These are phyloP conservation scores for Gossypium rotundifolium DNA, from an alignment of 345 rosid genomes.

Conservation along the genomic window DNA sequence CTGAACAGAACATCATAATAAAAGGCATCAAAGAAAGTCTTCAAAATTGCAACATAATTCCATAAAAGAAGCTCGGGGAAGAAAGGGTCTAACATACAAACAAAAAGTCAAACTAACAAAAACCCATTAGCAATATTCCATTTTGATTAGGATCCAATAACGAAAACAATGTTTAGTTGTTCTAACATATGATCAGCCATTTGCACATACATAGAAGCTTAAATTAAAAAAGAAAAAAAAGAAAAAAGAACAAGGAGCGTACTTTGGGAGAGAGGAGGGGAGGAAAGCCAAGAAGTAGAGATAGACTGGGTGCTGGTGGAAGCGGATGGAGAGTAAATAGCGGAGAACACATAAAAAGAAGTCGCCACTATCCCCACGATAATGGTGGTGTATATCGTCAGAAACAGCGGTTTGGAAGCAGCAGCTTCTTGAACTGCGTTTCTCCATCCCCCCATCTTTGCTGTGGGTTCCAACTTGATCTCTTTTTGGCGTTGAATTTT, in stretches of 20 bases:
- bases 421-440: conserved; percentile 61
- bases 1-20: not conserved
- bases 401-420: conserved; percentile 68
- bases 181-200: conserved; percentile 1
- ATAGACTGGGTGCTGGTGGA: conserved; percentile 21
- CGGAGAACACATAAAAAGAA: conserved; percentile 79
- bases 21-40: not conserved
- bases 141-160: not conserved
- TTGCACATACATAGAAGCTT: not conserved
- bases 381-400: conserved; percentile 76
- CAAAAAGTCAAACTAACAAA: not conserved
- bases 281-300: conserved; percentile 55
- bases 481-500: not conserved
- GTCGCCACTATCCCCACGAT: conserved; percentile 68
- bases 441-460: conserved; percentile 54
- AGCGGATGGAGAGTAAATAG: conserved; percentile 53
- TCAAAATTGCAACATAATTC: not conserved
- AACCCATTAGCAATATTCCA: not conserved
- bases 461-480: not conserved
- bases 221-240: not conserved
- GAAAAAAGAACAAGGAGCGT: not conserved
- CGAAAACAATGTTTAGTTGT: not conserved
- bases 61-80: not conserved
- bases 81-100: not conserved
- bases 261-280: conserved; percentile 36